phyloP scores from a whole-genome alignment of 805 yeast species.

The Spencermartinsiella europaea region DNA sequence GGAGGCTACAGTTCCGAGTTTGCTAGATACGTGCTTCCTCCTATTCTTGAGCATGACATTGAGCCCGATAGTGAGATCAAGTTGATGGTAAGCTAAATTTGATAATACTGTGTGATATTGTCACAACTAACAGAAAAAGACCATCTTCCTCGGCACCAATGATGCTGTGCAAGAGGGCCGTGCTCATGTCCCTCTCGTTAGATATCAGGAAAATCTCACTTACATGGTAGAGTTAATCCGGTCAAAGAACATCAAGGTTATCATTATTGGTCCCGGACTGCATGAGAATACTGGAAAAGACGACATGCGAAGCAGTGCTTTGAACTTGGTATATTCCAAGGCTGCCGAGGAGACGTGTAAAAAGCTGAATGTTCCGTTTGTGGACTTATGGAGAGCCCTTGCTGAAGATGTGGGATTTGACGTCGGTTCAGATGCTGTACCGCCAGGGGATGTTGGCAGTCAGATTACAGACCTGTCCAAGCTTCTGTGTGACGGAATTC shows the following conservation, averaged over 20 bases:
- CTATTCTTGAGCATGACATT: slow-evolving; percentile 47
- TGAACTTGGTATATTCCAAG: slow-evolving; percentile 46
- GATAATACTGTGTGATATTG: not conserved
- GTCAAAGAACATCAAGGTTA: slow-evolving; percentile 42
- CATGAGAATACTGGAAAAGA: slow-evolving; percentile 31
- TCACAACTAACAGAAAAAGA: slow-evolving; percentile 17
- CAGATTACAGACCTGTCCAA: slow-evolving; percentile 10
- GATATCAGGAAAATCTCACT: slow-evolving; percentile 45
- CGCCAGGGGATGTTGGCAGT: slow-evolving; percentile 13
- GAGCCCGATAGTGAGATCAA: slow-evolving; percentile 33
- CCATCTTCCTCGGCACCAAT: slow-evolving; percentile 77
- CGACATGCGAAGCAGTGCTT: slow-evolving; percentile 40
- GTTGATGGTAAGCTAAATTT: slow-evolving; percentile 37
- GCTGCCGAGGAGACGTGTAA: slow-evolving; percentile 44
- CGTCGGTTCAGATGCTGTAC: slow-evolving; percentile 26
- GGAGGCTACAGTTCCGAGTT: slow-evolving; percentile 70
- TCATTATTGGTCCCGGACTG: slow-evolving; percentile 61
- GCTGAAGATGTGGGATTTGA: slow-evolving; percentile 38
- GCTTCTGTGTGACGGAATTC: slow-evolving; percentile 52
- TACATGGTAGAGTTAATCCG: slow-evolving; percentile 39
- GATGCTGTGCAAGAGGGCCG: slow-evolving; percentile 48
- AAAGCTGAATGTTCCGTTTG: slow-evolving; percentile 47
- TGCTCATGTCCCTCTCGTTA: slow-evolving; percentile 44
- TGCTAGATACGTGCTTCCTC: slow-evolving; percentile 46
- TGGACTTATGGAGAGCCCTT: slow-evolving; percentile 50